These are phyloP conservation scores for Penicillium frequentans DNA, from an alignment of 2,329 filamentous ascomycete genomes.

Conservation along the genomic window DNA sequence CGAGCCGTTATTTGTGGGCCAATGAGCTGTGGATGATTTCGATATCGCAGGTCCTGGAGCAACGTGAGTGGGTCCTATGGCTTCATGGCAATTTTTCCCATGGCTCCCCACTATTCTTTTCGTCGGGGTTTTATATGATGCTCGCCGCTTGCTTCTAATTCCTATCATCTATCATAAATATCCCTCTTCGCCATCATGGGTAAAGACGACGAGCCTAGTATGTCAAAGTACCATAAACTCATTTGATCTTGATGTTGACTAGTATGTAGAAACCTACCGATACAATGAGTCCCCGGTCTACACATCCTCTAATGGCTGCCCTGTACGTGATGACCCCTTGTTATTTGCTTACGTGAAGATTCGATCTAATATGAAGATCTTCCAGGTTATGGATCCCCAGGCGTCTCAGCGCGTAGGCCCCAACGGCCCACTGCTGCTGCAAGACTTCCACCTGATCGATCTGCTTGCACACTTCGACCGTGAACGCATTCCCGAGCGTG, in stretches of 20 bases:
- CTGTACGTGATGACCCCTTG: constrained; percentile 28
- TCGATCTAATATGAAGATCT: constrained; percentile 8
- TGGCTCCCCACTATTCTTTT: not conserved
- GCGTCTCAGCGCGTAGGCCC: constrained; percentile 55
- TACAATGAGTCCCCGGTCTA: constrained; percentile 61
- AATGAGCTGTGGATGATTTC: too few relatives aligned
- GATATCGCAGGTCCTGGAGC: too few relatives aligned
- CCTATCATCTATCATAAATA: not conserved
- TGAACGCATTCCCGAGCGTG: constrained; percentile 43
- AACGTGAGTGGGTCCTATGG: not conserved
- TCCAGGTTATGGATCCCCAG: constrained; percentile 52
- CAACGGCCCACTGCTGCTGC: constrained; percentile 61
- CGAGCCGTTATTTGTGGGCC: too few relatives aligned
- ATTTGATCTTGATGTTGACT: not conserved
- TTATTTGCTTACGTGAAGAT: not conserved
- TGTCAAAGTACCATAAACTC: not conserved
- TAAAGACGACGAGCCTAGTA: constrained; percentile 37
- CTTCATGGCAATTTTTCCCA: not conserved
- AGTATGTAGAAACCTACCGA: constrained; percentile 41
- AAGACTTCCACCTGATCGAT: constrained; percentile 67
- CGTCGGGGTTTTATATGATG: not conserved
- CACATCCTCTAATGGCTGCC: constrained; percentile 61
- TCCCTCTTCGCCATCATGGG: constrained; percentile 30
- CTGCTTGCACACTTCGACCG: constrained; percentile 51
- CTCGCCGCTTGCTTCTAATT: not conserved